Evolutionary conservation across 169 alveolate genomes (phyloP), one percentile per base, ranked within the genome.

Genomic region (Babesia gibsoni): DNA sequence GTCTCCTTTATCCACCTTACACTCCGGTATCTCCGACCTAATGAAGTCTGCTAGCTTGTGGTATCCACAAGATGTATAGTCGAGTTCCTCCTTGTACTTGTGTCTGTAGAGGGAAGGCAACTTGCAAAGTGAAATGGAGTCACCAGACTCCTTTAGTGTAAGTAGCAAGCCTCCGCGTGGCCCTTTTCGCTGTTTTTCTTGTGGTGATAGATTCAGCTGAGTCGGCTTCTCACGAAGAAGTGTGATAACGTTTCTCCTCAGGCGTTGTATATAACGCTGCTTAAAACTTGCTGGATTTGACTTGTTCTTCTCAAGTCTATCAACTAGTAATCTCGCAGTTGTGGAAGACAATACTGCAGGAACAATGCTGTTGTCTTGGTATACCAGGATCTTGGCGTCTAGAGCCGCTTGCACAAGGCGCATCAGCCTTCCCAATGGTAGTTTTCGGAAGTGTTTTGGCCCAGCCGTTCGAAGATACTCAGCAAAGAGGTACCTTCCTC

Each of bases 401-500:
- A 67, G 61, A 49, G 85, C 56, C 33, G 52, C 80, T 69, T 84
- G 91, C 42, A 84, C 81, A 37, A 84, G 57, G n/a, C 70, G 77
- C n/a, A 84, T 61, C 14, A 84, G 67, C 32, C 66, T 80, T 16
- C 91, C 91, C 41, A 84, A 45, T 12, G 86, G 67, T 70, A 80
- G 61, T 14, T 82, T 73, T 35, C 89, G 67, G 48, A 84, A 74
- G 23, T 66, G 58, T 35, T 72, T 64, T 12, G 91, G 89, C 18
- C 91, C 91, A 12, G 68, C 61, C 45, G 65, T 82, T 52, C 77
- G 70, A 43, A 84, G 52, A 43, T 77, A 56, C 37, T 84, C 89
- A 22, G 91, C 91, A 52, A 80, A 50, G 18, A 84, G 73, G 41
- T 84, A 84, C 45, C 91, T 72, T 8, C 91, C 91, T 18, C 91